Conservation (phyloP, 2,329 filamentous ascomycete genomes). For the Penicillium carneum region DNA sequence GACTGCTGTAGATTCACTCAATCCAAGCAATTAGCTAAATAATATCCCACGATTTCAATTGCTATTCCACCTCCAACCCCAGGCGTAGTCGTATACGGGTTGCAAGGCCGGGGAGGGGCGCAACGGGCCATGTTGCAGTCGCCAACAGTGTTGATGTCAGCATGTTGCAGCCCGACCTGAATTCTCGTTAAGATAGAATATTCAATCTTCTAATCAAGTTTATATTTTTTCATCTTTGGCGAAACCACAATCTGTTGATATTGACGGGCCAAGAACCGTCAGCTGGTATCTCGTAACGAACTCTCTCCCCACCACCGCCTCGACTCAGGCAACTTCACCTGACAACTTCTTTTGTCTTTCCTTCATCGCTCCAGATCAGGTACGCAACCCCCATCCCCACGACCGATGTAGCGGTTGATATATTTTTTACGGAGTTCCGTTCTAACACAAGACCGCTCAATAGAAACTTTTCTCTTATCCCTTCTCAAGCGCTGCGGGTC, state of each 20-base stretch:
- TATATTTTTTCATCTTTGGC: neutral
- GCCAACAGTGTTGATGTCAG: conserved; percentile 38
- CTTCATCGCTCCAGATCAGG: conserved; percentile 14
- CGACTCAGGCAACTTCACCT: conserved; percentile 28
- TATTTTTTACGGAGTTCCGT: neutral
- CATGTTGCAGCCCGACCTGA: conserved; percentile 19
- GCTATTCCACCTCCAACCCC: neutral
- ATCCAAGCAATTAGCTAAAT: neutral
- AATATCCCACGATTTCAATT: neutral
- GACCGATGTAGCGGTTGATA: neutral
- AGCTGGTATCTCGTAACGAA: conserved; percentile 22
- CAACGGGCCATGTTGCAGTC: conserved; percentile 32
- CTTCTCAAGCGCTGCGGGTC: conserved; percentile 35
- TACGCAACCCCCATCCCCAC: conserved; percentile 15
- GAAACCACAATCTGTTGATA: neutral
- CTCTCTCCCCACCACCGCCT: conserved; percentile 34
- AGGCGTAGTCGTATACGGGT: conserved; percentile 13
- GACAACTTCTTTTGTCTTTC: conserved; percentile 23
- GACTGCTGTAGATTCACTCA: neutral
- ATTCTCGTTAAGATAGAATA: neutral
- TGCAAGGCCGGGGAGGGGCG: conserved; percentile 13
- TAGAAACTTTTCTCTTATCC: conserved; percentile 27
- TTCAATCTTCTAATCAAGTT: conserved; percentile 1
- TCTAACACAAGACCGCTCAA: neutral
- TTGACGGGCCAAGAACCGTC: conserved; percentile 8